Percentiles rank a stretch among this genome's conserved stretches.
Evolutionary conservation across 2,329 filamentous ascomycete species (phyloP).

Genomic region (Aspergillaceae sp.): DNA sequence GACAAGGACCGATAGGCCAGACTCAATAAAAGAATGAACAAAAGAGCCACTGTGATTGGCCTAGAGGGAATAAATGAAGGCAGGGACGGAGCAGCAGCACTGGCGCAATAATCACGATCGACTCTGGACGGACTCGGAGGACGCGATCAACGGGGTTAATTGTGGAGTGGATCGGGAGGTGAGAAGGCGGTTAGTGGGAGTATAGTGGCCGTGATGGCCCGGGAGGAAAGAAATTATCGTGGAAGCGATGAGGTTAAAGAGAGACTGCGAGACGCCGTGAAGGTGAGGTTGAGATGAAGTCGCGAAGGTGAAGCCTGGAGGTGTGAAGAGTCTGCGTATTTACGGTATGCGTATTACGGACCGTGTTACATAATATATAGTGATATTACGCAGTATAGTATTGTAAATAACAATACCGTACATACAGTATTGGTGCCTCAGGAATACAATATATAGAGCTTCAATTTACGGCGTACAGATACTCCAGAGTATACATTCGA

Average conservation of each 20-base stretch:
- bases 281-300: too few species aligned
- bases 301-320: background rate
- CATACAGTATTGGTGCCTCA: background rate
- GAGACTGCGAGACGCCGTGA: too few species aligned
- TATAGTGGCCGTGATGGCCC: background rate
- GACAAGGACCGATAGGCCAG: too few species aligned
- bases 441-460: background rate
- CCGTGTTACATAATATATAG: background rate
- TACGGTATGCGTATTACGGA: background rate
- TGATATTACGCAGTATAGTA: background rate
- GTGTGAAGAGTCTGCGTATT: background rate
- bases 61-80: constrained; percentile 1
- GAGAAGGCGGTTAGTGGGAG: background rate
- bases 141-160: constrained; percentile 8
- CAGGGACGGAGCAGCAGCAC: constrained; percentile 1
- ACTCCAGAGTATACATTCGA: background rate
- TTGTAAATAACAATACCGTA: background rate
- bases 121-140: constrained; percentile 1
- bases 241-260: too few species aligned
- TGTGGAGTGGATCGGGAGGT: background rate
- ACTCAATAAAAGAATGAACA: background rate
- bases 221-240: background rate
- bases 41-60: constrained; percentile 5
- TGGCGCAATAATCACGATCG: constrained; percentile 1
- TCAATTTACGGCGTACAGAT: background rate